Evolutionary conservation across 2,329 filamentous ascomycete genomes (phyloP), one percentile per base, ranked within the genome.

Genomic region (Botryosphaeria dothidea): DNA sequence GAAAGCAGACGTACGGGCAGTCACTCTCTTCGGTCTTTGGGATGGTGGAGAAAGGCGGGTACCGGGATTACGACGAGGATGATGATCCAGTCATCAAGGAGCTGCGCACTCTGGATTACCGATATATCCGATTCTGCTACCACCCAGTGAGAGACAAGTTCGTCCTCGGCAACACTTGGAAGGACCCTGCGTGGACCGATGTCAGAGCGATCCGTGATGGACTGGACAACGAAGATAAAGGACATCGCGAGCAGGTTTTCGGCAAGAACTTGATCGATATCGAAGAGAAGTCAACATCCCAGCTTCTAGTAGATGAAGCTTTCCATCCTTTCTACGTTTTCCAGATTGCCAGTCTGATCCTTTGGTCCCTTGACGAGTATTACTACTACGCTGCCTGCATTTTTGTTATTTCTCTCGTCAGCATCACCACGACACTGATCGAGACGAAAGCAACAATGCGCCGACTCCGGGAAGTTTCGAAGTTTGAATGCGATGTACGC

Each of bases 311-410:
- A 21, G 94, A 99, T 71, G 95, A 99, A 86, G 93, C 92, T 21
- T 93, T 99, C 72, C 95, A 99, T 74, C 96, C 95, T 0, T 99
- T 99, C 76, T 99, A 99, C 76, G 90, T 99, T 64, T 99, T 99
- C 75, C 95, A 99, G 78, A 90, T 98, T 71, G 94, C 93, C 54
- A 98, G 95, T 81, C 82, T 99, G 69, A 79, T 96, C 45, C 86
- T 99, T 3, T 99, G 95, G 95, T 97, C 94, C 9, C 75, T 97
- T 70, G 95, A 99, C 74, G 85, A 96, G 71, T 99, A 99, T 77
- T 99, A 97, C 76, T 99, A 98, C 80, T 99, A 99, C 78, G 95
- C 95, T 4, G 85, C 89, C 17, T 96, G 93, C 75, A 99, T 99
- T 71, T 96, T 99, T 71, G 74, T 94, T 67, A 98, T 99, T 78